Conservation (phyloP, 2,329 filamentous ascomycete species). For the Aspergillus chevalieri region DNA sequence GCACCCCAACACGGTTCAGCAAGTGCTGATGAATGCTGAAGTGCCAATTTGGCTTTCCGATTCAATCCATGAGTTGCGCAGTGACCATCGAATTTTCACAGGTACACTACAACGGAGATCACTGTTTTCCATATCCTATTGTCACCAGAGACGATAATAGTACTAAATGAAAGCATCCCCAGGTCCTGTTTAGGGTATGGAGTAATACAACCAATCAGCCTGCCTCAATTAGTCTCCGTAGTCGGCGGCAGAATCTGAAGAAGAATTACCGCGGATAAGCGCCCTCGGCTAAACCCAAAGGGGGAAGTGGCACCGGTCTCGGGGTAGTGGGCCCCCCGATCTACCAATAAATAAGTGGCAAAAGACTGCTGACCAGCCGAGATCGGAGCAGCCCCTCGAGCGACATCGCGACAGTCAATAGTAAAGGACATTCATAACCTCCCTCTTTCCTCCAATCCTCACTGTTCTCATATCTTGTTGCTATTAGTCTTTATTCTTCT, state of each 20-base stretch:
- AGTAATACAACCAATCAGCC: background rate
- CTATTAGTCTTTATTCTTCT: background rate
- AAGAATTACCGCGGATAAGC: background rate
- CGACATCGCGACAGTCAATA: slow-evolving; percentile 31
- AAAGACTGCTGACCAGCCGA: slow-evolving; percentile 34
- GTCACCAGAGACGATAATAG: too few relatives aligned
- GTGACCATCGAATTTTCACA: too few relatives aligned
- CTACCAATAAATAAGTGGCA: slow-evolving; percentile 19
- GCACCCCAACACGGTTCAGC: too few relatives aligned
- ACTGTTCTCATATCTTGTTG: background rate
- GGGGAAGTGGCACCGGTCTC: background rate
- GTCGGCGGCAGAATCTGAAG: background rate
- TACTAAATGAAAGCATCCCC: background rate
- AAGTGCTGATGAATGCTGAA: too few relatives aligned
- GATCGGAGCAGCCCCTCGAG: slow-evolving; percentile 30
- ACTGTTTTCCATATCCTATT: too few relatives aligned
- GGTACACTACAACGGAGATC: too few relatives aligned
- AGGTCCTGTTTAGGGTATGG: background rate
- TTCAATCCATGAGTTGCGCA: too few relatives aligned
- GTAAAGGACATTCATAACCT: slow-evolving; percentile 1
- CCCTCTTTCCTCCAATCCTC: slow-evolving; percentile 3
- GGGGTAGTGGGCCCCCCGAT: background rate
- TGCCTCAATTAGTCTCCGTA: background rate
- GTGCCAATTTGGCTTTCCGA: too few relatives aligned
- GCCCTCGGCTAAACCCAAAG: background rate